phyloP scores from a whole-genome alignment of 352 stramenopile genomes.

The Pythium rhizo-oryzae region DNA sequence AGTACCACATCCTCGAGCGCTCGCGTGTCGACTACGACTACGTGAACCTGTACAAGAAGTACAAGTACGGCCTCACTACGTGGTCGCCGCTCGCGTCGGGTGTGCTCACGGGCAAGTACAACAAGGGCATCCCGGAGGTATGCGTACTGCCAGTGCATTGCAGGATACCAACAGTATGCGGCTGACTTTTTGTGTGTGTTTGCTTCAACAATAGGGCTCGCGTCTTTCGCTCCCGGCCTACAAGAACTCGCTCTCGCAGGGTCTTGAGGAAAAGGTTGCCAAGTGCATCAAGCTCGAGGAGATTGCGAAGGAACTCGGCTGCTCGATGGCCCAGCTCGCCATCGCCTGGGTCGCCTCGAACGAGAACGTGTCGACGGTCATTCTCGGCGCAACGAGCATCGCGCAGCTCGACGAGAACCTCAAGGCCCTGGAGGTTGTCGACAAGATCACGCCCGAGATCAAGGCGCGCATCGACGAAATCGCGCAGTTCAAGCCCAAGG shows the following conservation, averaged over 20 bases:
- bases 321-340: slow-evolving; percentile 50
- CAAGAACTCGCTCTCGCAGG: slow-evolving; percentile 52
- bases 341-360: slow-evolving; percentile 56
- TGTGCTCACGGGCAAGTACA: slow-evolving; percentile 67
- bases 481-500: slow-evolving; percentile 26
- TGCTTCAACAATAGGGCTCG: slow-evolving; percentile 34
- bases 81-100: slow-evolving; percentile 48
- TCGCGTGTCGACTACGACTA: slow-evolving; percentile 59
- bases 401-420: slow-evolving; percentile 56
- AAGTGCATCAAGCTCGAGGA: slow-evolving; percentile 45
- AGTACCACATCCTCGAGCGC: slow-evolving; percentile 71
- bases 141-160: not conserved
- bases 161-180: not conserved
- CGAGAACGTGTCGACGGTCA: slow-evolving; percentile 51
- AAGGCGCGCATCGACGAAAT: slow-evolving; percentile 3
- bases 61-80: slow-evolving; percentile 41
- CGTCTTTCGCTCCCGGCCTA: slow-evolving; percentile 51
- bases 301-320: slow-evolving; percentile 67
- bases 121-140: slow-evolving; percentile 42
- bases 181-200: not conserved
- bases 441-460: slow-evolving; percentile 37
- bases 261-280: slow-evolving; percentile 43
- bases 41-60: slow-evolving; percentile 68
- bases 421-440: slow-evolving; percentile 34
- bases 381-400: slow-evolving; percentile 51